Evolutionary conservation across 345 rosid species (phyloP), one percentile per base, ranked within the genome.

Genomic region (Salix purpurea): DNA sequence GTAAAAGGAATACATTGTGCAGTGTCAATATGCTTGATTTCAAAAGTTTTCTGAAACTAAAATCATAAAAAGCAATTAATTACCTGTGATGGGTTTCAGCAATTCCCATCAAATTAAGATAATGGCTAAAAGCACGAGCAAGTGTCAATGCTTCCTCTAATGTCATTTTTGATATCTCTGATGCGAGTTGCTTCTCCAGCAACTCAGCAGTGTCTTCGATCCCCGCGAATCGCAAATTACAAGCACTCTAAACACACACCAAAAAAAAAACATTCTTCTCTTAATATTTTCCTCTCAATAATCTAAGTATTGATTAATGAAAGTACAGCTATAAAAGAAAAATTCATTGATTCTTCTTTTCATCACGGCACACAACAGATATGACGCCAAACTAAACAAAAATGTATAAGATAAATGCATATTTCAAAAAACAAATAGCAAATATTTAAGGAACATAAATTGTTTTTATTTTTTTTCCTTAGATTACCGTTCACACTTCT

Each of bases 41-140:
- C 16, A 13, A 71, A 69, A 67, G 67, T 18, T 19, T 67, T 42
- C 71, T 23, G 64, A 58, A 58, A 58, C 64, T 58, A 12, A 14
- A 12, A 46, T 46, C 50, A 46, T 46, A 14, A 46, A 40, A 46
- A 46, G 50, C 15, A 62, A 10, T 18, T 66, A 77, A 42, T 66
- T 76, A 92, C 98, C 98, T 85, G 83, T 91, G 99, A 84, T 95
- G 97, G 61, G 98, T 93, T 81, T 95, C 99, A 7, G 98, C 97
- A 76, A 93, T 90, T 66, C 98, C 90, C 99, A 91, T 95, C 77
- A 95, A 79, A 83, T 89, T 95, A 60, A 95, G 99, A 83, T 88
- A 90, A 86, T 95, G 99, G 81, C 96, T 90, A 78, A 87, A 93
- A n/a, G 96, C 90, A 64, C 99, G 97, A 80, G 97, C 97, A 40